These are phyloP conservation scores for Hypoxylon sp. DNA, from an alignment of 2,329 filamentous ascomycete genomes.

Conservation along the genomic window DNA sequence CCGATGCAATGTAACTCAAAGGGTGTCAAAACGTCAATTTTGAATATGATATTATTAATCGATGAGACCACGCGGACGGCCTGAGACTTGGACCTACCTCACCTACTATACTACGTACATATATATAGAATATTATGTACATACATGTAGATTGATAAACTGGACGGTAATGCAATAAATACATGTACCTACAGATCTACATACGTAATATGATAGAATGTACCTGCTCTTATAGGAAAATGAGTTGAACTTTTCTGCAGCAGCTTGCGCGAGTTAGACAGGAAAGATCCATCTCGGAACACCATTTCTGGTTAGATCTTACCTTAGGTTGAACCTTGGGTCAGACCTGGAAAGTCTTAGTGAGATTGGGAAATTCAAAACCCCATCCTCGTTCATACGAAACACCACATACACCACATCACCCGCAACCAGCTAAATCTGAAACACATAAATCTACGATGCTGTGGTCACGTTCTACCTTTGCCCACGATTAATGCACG, in stretches of 20 bases:
- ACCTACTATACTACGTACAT: not conserved
- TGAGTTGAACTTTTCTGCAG: not conserved
- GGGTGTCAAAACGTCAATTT: conserved; percentile 34
- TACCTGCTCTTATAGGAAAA: not conserved
- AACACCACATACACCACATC: conserved; percentile 25
- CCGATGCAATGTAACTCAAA: conserved; percentile 40
- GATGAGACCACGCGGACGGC: conserved; percentile 34
- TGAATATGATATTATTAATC: conserved; percentile 38
- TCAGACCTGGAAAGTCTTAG: not conserved
- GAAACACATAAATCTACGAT: conserved; percentile 29
- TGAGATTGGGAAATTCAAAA: not conserved
- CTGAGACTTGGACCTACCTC: conserved; percentile 12
- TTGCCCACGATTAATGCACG: not conserved
- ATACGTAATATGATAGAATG: not conserved
- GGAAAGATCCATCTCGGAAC: not conserved
- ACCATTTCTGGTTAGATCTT: not conserved
- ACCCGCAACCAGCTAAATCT: conserved; percentile 17
- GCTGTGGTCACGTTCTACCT: conserved; percentile 5
- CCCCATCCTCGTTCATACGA: conserved; percentile 15
- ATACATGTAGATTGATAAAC: too few relatives aligned
- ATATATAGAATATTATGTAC: not conserved
- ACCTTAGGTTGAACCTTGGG: not conserved
- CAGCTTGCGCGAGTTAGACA: not conserved
- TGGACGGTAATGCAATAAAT: too few relatives aligned
- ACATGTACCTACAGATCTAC: too few relatives aligned